Conservation (phyloP, 2,329 filamentous ascomycete genomes). For the Alternaria dauci region DNA sequence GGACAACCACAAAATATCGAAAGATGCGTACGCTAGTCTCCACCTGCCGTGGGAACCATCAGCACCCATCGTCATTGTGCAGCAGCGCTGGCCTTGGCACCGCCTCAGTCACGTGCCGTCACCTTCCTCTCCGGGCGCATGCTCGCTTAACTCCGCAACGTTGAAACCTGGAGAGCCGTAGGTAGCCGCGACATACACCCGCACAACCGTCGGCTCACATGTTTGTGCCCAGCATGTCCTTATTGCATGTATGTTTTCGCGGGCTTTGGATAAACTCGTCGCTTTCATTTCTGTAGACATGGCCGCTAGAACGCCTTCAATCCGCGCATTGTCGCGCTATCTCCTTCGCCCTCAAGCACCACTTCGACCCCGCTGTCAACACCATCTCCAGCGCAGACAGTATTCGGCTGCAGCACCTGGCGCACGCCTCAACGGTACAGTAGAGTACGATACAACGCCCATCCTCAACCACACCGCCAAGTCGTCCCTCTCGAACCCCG, state of each 20-base stretch:
- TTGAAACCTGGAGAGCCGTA: slow-evolving; percentile 30
- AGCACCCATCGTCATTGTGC: slow-evolving; percentile 21
- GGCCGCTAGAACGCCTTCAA: slow-evolving; percentile 40
- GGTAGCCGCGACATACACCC: slow-evolving; percentile 27
- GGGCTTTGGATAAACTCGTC: slow-evolving; percentile 1
- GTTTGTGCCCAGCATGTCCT: slow-evolving; percentile 17
- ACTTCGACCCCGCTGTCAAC: slow-evolving; percentile 33
- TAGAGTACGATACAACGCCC: slow-evolving; percentile 84
- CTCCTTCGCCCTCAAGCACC: slow-evolving; percentile 41
- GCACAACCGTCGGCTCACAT: slow-evolving; percentile 23
- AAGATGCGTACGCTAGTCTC: slow-evolving; percentile 9
- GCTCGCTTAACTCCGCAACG: slow-evolving; percentile 16
- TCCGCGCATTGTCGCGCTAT: slow-evolving; percentile 42
- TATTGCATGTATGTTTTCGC: neutral
- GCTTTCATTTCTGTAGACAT: slow-evolving; percentile 24
- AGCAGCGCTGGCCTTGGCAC: slow-evolving; percentile 1
- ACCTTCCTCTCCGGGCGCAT: slow-evolving; percentile 2
- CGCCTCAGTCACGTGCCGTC: slow-evolving; percentile 2
- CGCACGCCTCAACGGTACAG: slow-evolving; percentile 79
- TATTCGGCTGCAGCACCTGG: slow-evolving; percentile 61
- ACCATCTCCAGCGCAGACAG: slow-evolving; percentile 31
- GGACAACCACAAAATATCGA: slow-evolving; percentile 3
- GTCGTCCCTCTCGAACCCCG: slow-evolving; percentile 72
- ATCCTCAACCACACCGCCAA: slow-evolving; percentile 83
- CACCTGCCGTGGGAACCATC: slow-evolving; percentile 16